These are phyloP conservation scores for Talaromyces sp. DNA, from an alignment of 2,329 filamentous ascomycete genomes.

Conservation along the genomic window DNA sequence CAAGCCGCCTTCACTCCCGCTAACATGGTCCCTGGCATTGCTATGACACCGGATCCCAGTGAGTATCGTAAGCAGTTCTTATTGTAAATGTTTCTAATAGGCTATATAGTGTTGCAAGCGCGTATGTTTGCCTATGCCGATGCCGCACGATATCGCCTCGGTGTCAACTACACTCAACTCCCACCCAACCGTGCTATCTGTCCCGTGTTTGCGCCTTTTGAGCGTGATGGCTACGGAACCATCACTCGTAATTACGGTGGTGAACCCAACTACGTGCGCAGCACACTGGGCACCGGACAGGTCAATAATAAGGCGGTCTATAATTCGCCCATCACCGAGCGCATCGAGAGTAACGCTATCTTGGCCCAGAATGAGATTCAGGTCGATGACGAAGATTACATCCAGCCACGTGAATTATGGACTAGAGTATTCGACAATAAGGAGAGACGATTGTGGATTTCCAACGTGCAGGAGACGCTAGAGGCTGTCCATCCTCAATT, in stretches of 20 bases:
- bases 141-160: constrained; percentile 20
- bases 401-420: constrained; percentile 16
- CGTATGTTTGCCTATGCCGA: constrained; percentile 22
- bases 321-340: not conserved
- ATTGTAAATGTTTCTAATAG: not conserved
- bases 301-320: not conserved
- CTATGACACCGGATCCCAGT: constrained; percentile 16
- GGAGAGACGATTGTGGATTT: constrained; percentile 22
- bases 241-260: constrained; percentile 10
- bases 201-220: constrained; percentile 2
- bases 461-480: constrained; percentile 25
- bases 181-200: constrained; percentile 16
- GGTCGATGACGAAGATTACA: constrained; percentile 9
- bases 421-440: constrained; percentile 26
- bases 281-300: not conserved
- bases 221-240: constrained; percentile 9
- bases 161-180: constrained; percentile 20
- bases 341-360: constrained; percentile 5
- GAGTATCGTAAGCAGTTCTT: not conserved
- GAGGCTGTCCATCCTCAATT: constrained; percentile 24
- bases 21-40: constrained; percentile 12
- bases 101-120: constrained; percentile 18
- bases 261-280: constrained; percentile 16
- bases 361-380: constrained; percentile 6
- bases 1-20: constrained; percentile 15